Evolutionary conservation across 148 eudicot genomes (phyloP).

Genomic region (Rhododendron molle): DNA sequence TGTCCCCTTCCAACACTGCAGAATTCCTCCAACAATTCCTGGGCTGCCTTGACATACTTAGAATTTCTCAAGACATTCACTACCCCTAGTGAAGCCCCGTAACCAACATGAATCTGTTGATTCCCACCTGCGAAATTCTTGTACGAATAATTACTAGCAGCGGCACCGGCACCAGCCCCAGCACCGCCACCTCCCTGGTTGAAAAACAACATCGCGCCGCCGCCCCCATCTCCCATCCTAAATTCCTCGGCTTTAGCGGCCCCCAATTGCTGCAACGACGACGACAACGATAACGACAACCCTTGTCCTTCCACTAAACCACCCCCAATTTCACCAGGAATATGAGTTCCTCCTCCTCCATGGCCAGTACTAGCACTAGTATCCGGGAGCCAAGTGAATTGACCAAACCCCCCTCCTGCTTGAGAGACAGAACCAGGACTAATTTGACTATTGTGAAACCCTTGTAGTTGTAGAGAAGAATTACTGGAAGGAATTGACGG

Average conservation of each 20-base stretch:
- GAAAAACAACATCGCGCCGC: constrained; percentile 51
- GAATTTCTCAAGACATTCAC: constrained; percentile 71
- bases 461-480: constrained; percentile 25
- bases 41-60: constrained; percentile 69
- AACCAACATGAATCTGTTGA: constrained; percentile 43
- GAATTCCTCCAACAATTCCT: constrained; percentile 80
- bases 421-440: constrained; percentile 1
- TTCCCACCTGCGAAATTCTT: constrained; percentile 41
- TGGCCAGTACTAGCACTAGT: not conserved
- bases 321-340: constrained; percentile 23
- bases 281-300: constrained; percentile 67
- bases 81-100: constrained; percentile 50
- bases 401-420: constrained; percentile 21
- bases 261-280: constrained; percentile 53
- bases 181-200: constrained; percentile 31
- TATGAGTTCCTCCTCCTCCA: constrained; percentile 13
- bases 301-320: constrained; percentile 51
- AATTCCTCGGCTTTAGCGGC: constrained; percentile 64
- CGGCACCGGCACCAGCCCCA: not conserved
- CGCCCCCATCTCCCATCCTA: constrained; percentile 35
- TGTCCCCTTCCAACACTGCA: constrained; percentile 85
- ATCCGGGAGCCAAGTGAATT: constrained; percentile 36
- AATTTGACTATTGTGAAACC: constrained; percentile 8
- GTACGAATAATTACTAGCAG: constrained; percentile 26
- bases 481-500: constrained; percentile 26